Evolutionary conservation across 805 yeast species (phyloP).

Genomic region (Cyberlindnera meyerae): DNA sequence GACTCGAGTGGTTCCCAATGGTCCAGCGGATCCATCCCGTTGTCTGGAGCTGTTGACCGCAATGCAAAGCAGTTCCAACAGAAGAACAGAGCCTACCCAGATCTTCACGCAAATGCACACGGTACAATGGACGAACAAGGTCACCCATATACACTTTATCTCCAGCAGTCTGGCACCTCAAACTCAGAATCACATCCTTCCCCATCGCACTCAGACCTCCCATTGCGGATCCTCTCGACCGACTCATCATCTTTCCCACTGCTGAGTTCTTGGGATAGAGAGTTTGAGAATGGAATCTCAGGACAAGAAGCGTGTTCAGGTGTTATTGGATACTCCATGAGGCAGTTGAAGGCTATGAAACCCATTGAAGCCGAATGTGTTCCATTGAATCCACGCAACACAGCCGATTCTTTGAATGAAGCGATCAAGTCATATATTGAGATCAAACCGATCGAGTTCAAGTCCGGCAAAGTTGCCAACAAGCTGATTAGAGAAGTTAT

Average conservation of each 20-base stretch:
- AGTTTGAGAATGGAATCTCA: constrained; percentile 1
- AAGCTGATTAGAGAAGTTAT: constrained; percentile 23
- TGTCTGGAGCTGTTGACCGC: constrained; percentile 1
- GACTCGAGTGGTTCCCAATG: constrained; percentile 18
- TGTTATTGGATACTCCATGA: constrained; percentile 14
- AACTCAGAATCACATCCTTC: no score
- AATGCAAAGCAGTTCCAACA: not conserved
- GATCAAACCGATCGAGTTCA: constrained; percentile 16
- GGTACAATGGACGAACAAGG: not conserved
- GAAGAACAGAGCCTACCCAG: constrained; percentile 21
- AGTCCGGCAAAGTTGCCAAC: constrained; percentile 25
- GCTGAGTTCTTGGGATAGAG: no score
- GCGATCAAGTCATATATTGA: constrained; percentile 12
- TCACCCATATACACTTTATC: no score
- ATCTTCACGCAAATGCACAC: not conserved
- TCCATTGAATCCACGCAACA: constrained; percentile 9
- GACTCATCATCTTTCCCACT: not conserved
- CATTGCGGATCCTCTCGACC: no score
- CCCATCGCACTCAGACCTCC: no score
- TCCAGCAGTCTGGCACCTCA: no score
- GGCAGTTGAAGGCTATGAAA: constrained; percentile 15
- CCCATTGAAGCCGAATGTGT: constrained; percentile 17
- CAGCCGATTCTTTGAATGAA: not conserved
- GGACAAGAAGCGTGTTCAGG: constrained; percentile 1
- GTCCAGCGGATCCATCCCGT: constrained; percentile 14